A percentile compares a stretch with the other conserved stretches of the same genome.
Evolutionary conservation across 2,329 filamentous ascomycete species (phyloP).

Genomic region (Xylaria polymorpha): DNA sequence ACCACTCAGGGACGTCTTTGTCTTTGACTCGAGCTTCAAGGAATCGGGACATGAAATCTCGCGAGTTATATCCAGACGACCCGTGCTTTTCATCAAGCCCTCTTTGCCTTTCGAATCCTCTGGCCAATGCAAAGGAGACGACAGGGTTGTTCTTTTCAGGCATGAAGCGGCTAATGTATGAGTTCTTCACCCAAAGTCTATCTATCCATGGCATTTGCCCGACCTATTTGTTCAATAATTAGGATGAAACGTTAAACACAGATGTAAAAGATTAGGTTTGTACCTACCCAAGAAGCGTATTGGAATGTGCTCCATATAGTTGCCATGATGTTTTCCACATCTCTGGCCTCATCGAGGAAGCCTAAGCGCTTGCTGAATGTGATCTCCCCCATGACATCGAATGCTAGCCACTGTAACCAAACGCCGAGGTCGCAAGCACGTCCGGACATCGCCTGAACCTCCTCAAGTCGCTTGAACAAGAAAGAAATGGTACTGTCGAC

Average conservation of each 20-base stretch:
- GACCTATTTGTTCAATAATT: background rate
- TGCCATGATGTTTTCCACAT: conserved; percentile 45
- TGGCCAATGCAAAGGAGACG: background rate
- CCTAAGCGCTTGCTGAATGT: conserved; percentile 45
- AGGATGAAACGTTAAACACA: background rate
- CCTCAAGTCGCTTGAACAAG: background rate
- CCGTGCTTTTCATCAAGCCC: background rate
- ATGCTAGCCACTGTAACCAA: conserved; percentile 45
- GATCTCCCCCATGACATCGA: conserved; percentile 48
- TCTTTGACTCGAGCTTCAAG: background rate
- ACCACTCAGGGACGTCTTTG: background rate
- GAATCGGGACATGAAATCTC: conserved; percentile 4
- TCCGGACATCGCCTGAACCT: background rate
- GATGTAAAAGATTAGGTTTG: background rate
- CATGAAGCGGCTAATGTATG: background rate
- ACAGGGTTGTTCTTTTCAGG: background rate
- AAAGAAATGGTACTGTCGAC: conserved; percentile 40
- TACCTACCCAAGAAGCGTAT: conserved; percentile 20
- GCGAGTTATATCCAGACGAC: background rate
- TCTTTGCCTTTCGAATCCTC: background rate
- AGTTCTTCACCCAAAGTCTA: conserved; percentile 26
- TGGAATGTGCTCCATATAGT: conserved; percentile 37
- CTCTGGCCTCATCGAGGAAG: conserved; percentile 44
- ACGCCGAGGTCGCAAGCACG: conserved; percentile 20
- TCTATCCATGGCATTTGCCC: conserved; percentile 32